phyloP scores from a whole-genome alignment of 805 yeast genomes.

The Brettanomyces anomalus region DNA sequence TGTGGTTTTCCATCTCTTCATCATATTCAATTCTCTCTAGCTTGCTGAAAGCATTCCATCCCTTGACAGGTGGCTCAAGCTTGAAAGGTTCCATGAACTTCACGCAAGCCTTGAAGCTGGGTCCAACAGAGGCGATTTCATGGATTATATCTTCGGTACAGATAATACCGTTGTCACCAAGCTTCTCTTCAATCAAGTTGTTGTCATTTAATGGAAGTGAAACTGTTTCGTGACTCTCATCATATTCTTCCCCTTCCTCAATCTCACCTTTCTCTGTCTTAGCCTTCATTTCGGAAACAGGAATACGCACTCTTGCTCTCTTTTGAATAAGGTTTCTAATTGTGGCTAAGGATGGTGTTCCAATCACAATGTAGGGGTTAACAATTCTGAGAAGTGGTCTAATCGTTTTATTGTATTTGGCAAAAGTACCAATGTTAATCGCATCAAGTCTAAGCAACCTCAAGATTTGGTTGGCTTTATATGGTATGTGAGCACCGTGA shows the following conservation, averaged over 20 bases:
- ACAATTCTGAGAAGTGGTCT: constrained; percentile 57
- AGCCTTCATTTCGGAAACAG: constrained; percentile 18
- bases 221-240: constrained; percentile 15
- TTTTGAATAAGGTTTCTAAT: constrained; percentile 68
- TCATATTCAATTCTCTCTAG: constrained; percentile 53
- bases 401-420: constrained; percentile 51
- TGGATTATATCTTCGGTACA: constrained; percentile 78
- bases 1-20: constrained; percentile 38
- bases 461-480: constrained; percentile 51
- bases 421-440: constrained; percentile 62
- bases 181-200: constrained; percentile 61
- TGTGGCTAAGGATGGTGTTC: constrained; percentile 64
- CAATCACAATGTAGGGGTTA: constrained; percentile 66
- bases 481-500: constrained; percentile 55
- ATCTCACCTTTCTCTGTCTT: constrained; percentile 22
- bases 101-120: constrained; percentile 49
- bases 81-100: constrained; percentile 64
- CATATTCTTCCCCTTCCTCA: constrained; percentile 12
- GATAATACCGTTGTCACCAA: constrained; percentile 61
- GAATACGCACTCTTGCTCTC: constrained; percentile 50
- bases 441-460: constrained; percentile 51
- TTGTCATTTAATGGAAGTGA: constrained; percentile 59
- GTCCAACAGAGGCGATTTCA: constrained; percentile 58
- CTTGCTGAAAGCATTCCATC: constrained; percentile 67
- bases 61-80: constrained; percentile 59